Evolutionary conservation across 768 basidiomycete species (phyloP).

Genomic region (Clitopilus passeckerianus): DNA sequence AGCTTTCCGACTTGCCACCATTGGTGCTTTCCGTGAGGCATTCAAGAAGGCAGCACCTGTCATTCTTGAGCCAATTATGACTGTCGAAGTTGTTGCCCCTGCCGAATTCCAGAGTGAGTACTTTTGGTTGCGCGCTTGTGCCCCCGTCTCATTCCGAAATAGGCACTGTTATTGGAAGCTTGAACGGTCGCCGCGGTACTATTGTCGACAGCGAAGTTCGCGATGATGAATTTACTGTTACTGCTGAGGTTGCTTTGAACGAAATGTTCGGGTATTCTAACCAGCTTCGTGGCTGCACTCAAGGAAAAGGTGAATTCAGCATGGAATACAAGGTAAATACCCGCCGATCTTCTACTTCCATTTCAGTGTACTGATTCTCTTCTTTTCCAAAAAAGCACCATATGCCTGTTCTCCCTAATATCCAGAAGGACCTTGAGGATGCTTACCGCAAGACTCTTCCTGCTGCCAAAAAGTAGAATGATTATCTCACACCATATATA

Average conservation of each 20-base stretch:
- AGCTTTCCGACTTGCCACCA: slow-evolving; percentile 87
- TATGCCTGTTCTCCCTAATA: slow-evolving; percentile 74
- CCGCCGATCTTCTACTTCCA: slow-evolving; percentile 1
- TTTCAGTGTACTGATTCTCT: slow-evolving; percentile 2
- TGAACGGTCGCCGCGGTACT: slow-evolving; percentile 89
- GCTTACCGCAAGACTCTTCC: slow-evolving; percentile 77
- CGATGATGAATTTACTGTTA: slow-evolving; percentile 92
- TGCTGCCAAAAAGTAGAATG: slow-evolving; percentile 59
- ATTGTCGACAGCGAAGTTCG: slow-evolving; percentile 95
- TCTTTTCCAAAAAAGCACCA: slow-evolving; percentile 47
- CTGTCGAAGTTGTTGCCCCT: slow-evolving; percentile 94
- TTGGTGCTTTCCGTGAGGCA: slow-evolving; percentile 90
- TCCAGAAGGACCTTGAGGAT: slow-evolving; percentile 87
- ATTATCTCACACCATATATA: neutral
- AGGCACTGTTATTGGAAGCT: slow-evolving; percentile 88
- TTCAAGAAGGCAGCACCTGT: slow-evolving; percentile 74
- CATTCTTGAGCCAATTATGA: slow-evolving; percentile 98
- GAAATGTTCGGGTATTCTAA: slow-evolving; percentile 99
- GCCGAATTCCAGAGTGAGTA: slow-evolving; percentile 86
- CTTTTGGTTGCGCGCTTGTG: neutral
- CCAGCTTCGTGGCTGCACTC: slow-evolving; percentile 88
- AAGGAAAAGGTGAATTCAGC: slow-evolving; percentile 91
- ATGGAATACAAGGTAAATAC: slow-evolving; percentile 70
- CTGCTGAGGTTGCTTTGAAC: slow-evolving; percentile 90
- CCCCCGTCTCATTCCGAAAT: neutral